Evolutionary conservation across 768 basidiomycete species (phyloP).

Genomic region (Mycena galopus): DNA sequence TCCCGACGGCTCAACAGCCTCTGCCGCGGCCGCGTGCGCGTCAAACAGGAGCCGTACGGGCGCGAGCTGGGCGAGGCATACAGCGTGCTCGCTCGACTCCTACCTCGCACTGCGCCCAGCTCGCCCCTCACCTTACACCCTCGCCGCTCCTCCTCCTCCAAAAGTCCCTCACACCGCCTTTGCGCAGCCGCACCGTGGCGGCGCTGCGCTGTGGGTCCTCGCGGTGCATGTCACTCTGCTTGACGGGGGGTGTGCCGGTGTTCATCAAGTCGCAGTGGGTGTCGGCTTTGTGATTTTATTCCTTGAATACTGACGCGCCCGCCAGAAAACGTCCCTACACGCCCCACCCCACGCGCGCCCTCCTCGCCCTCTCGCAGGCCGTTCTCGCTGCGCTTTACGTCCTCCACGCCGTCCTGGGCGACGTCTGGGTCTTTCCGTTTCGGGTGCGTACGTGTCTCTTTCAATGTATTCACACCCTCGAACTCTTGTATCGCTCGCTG

Average conservation of each 20-base stretch:
- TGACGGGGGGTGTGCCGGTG: conserved; percentile 60
- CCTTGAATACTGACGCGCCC: not conserved
- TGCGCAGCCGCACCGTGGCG: conserved; percentile 7
- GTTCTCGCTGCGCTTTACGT: conserved; percentile 61
- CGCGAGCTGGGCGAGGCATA: too few species aligned
- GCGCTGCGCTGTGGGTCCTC: conserved; percentile 60
- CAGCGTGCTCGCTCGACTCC: too few species aligned
- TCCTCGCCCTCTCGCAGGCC: conserved; percentile 68
- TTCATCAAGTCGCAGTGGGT: conserved; percentile 79
- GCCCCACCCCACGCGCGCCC: conserved; percentile 76
- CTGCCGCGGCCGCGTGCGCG: too few species aligned
- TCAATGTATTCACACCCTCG: too few species aligned
- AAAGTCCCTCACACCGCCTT: conserved; percentile 27
- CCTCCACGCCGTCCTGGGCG: conserved; percentile 71
- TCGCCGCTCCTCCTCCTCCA: conserved; percentile 26
- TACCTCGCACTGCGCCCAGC: too few species aligned
- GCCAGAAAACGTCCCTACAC: conserved; percentile 80
- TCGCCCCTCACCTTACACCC: too few species aligned
- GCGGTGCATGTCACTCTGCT: conserved; percentile 55
- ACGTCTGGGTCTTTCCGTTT: conserved; percentile 45
- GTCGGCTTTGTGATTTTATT: not conserved
- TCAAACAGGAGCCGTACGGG: too few species aligned
- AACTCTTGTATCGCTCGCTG: too few species aligned
- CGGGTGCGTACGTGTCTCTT: conserved; percentile 24
- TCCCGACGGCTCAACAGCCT: too few species aligned